Conservation (phyloP, 441 rosid genomes). For the Sinapis alba region DNA sequence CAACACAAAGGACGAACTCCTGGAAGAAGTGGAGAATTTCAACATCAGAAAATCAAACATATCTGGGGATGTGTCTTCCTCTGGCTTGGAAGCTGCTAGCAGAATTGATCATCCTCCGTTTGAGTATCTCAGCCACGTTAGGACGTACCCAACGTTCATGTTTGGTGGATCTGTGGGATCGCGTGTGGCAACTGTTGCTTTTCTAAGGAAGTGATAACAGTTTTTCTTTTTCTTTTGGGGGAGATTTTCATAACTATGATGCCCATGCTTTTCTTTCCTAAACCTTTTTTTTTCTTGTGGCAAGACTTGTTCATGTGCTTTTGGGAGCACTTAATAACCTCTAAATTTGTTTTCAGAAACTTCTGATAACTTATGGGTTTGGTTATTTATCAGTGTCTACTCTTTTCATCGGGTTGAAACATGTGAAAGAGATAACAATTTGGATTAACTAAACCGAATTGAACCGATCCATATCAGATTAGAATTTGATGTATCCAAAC, state of each 20-base stretch:
- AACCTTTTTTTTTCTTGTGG: not conserved
- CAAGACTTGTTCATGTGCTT: slow-evolving; percentile 22
- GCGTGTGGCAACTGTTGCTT: slow-evolving; percentile 93
- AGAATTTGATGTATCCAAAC: not conserved
- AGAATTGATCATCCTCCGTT: slow-evolving; percentile 47
- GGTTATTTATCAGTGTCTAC: not conserved
- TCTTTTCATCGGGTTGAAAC: not conserved
- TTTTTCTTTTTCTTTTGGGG: not conserved
- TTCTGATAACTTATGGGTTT: not conserved
- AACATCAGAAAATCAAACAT: slow-evolving; percentile 51
- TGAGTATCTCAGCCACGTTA: slow-evolving; percentile 76
- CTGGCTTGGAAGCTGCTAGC: slow-evolving; percentile 42
- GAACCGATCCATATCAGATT: not conserved
- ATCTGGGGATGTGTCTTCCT: slow-evolving; percentile 37
- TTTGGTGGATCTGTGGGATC: slow-evolving; percentile 87
- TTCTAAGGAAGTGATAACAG: slow-evolving; percentile 57
- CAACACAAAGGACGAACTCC: slow-evolving; percentile 80
- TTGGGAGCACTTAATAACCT: slow-evolving; percentile 16
- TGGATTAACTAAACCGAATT: not conserved
- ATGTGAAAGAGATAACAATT: not conserved
- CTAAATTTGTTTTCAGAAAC: not conserved
- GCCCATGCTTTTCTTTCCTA: slow-evolving; percentile 8
- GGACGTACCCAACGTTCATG: slow-evolving; percentile 82
- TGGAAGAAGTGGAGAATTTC: slow-evolving; percentile 75
- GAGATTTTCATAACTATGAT: slow-evolving; percentile 16